phyloP scores from a whole-genome alignment of 768 basidiomycete genomes.

The Tricholoma hemisulphureum region DNA sequence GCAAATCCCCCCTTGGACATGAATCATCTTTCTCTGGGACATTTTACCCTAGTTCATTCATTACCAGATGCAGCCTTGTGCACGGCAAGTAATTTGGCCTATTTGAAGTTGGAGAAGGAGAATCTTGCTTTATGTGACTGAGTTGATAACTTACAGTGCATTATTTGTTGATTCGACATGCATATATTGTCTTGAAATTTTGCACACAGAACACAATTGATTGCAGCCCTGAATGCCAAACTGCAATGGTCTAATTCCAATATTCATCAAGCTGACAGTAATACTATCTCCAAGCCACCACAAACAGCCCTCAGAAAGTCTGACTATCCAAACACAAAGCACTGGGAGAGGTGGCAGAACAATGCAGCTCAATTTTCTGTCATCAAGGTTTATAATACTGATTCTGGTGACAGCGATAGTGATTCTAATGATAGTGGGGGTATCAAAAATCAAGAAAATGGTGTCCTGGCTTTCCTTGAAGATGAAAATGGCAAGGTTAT shows the following conservation, averaged over 20 bases:
- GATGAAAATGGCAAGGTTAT: background rate
- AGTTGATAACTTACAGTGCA: background rate
- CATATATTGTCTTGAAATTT: background rate
- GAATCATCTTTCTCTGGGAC: background rate
- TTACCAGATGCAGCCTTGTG: background rate
- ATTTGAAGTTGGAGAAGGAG: background rate
- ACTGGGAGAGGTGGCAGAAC: background rate
- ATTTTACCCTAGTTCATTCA: background rate
- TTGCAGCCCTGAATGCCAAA: background rate
- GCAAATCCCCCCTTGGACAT: background rate
- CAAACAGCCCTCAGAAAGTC: background rate
- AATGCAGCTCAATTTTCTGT: background rate
- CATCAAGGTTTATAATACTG: background rate
- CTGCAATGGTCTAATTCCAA: background rate
- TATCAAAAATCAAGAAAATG: background rate
- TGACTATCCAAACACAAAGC: background rate
- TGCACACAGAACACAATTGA: background rate
- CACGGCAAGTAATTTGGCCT: background rate
- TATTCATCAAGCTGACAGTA: background rate
- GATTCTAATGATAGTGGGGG: background rate
- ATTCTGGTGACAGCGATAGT: background rate
- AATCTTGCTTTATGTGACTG: background rate
- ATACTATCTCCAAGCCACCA: background rate
- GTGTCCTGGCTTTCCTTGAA: background rate
- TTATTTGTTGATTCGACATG: background rate